Percentiles rank a stretch among this genome's conserved stretches.
phyloP scores from a whole-genome alignment of 2,329 filamentous ascomycete genomes.

The Xylaria sp. region DNA sequence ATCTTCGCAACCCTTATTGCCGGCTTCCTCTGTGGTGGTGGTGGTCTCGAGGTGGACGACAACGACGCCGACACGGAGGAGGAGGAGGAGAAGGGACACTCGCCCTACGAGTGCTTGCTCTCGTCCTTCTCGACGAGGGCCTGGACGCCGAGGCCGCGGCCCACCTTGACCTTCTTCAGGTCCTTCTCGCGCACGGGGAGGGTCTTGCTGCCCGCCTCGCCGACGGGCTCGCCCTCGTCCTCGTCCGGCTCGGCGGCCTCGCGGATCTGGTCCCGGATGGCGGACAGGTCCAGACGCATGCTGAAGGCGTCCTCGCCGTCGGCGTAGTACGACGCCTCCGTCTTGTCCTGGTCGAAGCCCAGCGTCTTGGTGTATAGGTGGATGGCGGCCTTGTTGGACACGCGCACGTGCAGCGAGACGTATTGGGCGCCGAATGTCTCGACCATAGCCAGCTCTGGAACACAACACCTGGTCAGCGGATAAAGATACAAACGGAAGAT shows the following conservation, averaged over 20 bases:
- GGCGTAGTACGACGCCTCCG: slow-evolving; percentile 91
- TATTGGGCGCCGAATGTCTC: slow-evolving; percentile 92
- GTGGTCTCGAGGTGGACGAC: background rate
- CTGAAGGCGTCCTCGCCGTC: slow-evolving; percentile 96
- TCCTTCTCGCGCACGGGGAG: slow-evolving; percentile 52
- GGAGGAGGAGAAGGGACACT: background rate
- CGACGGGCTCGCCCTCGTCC: slow-evolving; percentile 76
- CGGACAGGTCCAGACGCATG: slow-evolving; percentile 86
- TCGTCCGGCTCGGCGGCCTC: slow-evolving; percentile 69
- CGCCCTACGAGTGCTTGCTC: slow-evolving; percentile 57
- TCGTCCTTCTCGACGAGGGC: slow-evolving; percentile 79
- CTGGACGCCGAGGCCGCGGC: slow-evolving; percentile 80
- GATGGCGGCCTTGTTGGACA: slow-evolving; percentile 90
- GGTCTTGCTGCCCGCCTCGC: slow-evolving; percentile 56
- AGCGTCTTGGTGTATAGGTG: slow-evolving; percentile 93
- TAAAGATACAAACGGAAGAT: background rate
- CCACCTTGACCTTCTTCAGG: slow-evolving; percentile 87
- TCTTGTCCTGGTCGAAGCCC: slow-evolving; percentile 87
- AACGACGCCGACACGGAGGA: background rate
- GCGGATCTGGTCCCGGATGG: slow-evolving; percentile 65
- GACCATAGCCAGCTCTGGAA: slow-evolving; percentile 89
- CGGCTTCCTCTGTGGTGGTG: no score
- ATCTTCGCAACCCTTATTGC: background rate
- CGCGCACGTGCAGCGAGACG: slow-evolving; percentile 94
- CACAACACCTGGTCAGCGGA: slow-evolving; percentile 16